Base-by-base conservation (phyloP, 2,329 filamentous ascomycete genomes). In the Xylaria sp. region DNA sequence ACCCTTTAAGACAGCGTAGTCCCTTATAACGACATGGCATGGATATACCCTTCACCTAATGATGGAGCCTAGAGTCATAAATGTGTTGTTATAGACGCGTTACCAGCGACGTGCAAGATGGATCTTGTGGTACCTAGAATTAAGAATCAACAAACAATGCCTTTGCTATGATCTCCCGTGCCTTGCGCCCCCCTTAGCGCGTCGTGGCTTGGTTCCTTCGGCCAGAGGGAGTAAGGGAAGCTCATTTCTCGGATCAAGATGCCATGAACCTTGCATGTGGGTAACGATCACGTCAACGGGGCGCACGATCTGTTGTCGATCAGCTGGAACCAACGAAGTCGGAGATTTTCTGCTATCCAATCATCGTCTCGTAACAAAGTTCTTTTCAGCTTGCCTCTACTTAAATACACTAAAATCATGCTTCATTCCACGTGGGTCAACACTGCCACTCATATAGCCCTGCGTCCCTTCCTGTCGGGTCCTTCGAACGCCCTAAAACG, bases 401-500 rank as follows among this genome's bases (percentile, higher is more conserved):
- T n/a, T n/a, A n/a, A n/a, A 25, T 45, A 22, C 9, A 22, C 42
- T 45, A 45, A 22, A 22, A 13, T 29, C n/a, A 31, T 51, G 10
- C 36, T 42, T 25, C 45, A 63, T 49, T 39, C 51, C 51, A 63
- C 60, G 60, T 63, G 53, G 60, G 25, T 29, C 39, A 17, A 4
- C 36, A 38, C 36, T 15, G 11, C 36, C 36, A 38, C 17, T 38
- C 36, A 38, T 5, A 13, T 5, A 13, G 36, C 36, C 17, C 36
- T 11, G 36, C 36, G 10, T 15, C 36, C 36, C 42, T 44, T 20
- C 10, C 42, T 44, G 10, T 44, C n/a, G n/a, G 42, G n/a, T 44
- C 17, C 10, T 20, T 44, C 17, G 15, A n/a, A 42, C n/a, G 15
- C 39, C 39, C 7, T 15, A 1, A 42, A 10, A 44, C 22, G 7